phyloP scores from a whole-genome alignment of 805 yeast species.

The Komagataella mondaviorum region DNA sequence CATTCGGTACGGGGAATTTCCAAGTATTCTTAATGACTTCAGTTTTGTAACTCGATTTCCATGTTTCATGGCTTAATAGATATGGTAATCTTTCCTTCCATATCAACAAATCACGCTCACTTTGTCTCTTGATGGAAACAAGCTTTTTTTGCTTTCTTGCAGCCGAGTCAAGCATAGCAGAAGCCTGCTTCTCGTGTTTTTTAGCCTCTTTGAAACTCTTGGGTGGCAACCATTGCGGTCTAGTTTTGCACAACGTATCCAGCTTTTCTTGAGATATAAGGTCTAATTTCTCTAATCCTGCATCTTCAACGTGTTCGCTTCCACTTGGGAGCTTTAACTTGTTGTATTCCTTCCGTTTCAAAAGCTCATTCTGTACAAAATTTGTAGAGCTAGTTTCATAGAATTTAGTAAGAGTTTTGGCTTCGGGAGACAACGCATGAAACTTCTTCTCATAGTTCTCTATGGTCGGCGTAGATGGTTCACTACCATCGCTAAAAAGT shows the following conservation, averaged over 20 bases:
- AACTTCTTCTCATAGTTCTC: constrained; percentile 6
- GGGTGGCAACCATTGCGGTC: constrained; percentile 68
- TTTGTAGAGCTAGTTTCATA: constrained; percentile 24
- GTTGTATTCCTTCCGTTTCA: constrained; percentile 12
- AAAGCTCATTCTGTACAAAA: constrained; percentile 21
- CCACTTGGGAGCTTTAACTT: constrained; percentile 14
- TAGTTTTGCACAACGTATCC: constrained; percentile 37
- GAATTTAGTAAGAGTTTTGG: constrained; percentile 25
- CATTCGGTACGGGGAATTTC: constrained; percentile 9
- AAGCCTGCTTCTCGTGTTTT: constrained; percentile 44
- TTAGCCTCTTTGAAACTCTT: constrained; percentile 36
- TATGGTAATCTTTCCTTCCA: constrained; percentile 19
- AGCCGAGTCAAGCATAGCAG: constrained; percentile 19
- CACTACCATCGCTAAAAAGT: not conserved
- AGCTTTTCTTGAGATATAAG: constrained; percentile 51
- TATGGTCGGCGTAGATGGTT: not conserved
- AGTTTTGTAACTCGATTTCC: constrained; percentile 14
- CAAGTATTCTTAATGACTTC: constrained; percentile 19
- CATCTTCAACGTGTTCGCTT: constrained; percentile 21
- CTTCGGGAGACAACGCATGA: constrained; percentile 17
- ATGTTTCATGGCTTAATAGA: constrained; percentile 13
- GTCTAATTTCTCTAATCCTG: constrained; percentile 42
- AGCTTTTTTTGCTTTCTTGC: constrained; percentile 16
- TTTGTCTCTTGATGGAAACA: constrained; percentile 18
- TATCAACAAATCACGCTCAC: constrained; percentile 15